Evolutionary conservation across 768 basidiomycete species (phyloP).

Genomic region (Butyriboletus loyo): DNA sequence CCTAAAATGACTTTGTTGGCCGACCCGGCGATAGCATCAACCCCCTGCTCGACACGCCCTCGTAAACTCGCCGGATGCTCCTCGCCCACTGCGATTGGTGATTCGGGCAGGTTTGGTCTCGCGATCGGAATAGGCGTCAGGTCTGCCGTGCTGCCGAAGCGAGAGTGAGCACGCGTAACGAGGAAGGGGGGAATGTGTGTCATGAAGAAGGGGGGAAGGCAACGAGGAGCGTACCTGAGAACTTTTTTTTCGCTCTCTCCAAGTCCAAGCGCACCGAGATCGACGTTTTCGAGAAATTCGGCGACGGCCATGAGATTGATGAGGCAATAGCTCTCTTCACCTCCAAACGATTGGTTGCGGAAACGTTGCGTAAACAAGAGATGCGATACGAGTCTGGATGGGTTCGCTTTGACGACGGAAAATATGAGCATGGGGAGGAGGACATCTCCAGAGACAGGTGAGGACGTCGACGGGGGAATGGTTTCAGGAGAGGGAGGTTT

Average conservation of each 20-base stretch:
- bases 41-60: slow-evolving; percentile 74
- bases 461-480: slow-evolving; percentile 25
- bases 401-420: slow-evolving; percentile 91
- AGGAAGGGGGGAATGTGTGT: neutral
- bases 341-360: slow-evolving; percentile 33
- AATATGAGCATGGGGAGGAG: slow-evolving; percentile 93
- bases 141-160: slow-evolving; percentile 59
- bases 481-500: slow-evolving; percentile 11
- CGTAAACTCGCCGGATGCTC: slow-evolving; percentile 58
- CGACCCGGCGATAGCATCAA: slow-evolving; percentile 75
- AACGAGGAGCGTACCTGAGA: slow-evolving; percentile 45
- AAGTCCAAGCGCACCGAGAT: slow-evolving; percentile 68
- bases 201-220: neutral
- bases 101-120: slow-evolving; percentile 46
- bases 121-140: slow-evolving; percentile 77
- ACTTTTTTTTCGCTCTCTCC: slow-evolving; percentile 55
- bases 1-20: slow-evolving; percentile 77
- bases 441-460: slow-evolving; percentile 79
- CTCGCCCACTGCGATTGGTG: slow-evolving; percentile 42
- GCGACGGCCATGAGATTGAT: slow-evolving; percentile 95
- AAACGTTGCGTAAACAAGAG: slow-evolving; percentile 37
- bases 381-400: slow-evolving; percentile 66
- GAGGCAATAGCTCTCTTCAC: slow-evolving; percentile 88
- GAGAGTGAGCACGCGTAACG: neutral
- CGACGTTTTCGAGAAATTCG: slow-evolving; percentile 94